Conservation (phyloP, 2,329 filamentous ascomycete species). For the Chrysoporthe austroafricana region DNA sequence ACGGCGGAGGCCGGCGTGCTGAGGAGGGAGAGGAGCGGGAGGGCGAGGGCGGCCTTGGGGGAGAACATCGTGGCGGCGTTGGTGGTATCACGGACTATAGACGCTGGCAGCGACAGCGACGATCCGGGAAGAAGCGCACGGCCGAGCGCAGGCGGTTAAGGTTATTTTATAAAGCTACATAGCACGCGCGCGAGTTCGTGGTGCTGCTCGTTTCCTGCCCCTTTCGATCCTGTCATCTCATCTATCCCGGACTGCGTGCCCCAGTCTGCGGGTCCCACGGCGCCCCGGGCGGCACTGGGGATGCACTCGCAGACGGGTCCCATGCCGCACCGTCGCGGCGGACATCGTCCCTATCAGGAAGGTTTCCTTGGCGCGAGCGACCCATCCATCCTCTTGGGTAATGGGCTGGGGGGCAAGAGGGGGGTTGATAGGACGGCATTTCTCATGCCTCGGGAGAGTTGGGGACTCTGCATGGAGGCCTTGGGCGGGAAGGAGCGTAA, state of each 20-base stretch:
- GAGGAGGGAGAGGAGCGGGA: conserved; percentile 32
- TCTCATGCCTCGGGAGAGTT: background rate
- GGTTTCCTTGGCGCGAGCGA: conserved; percentile 7
- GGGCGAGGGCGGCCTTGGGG: conserved; percentile 19
- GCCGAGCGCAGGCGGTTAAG: background rate
- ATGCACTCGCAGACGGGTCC: background rate
- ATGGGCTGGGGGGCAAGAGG: background rate
- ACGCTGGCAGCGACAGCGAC: background rate
- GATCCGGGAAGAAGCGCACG: background rate
- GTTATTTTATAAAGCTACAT: conserved; percentile 6
- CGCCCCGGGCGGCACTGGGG: conserved; percentile 2
- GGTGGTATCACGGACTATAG: background rate
- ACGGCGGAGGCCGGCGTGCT: conserved; percentile 36
- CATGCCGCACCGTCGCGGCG: background rate
- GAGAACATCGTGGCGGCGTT: conserved; percentile 22
- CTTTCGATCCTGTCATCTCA: conserved; percentile 16
- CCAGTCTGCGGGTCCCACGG: conserved; percentile 1
- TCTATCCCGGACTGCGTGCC: conserved; percentile 2
- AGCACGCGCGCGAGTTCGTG: background rate
- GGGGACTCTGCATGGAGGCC: background rate
- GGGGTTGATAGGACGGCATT: conserved; percentile 12
- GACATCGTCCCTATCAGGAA: conserved; percentile 8
- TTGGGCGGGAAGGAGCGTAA: background rate
- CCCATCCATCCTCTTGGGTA: background rate
- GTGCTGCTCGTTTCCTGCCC: background rate